Percentiles rank a stretch among this genome's conserved stretches.
phyloP scores from a whole-genome alignment of 2,329 filamentous ascomycete genomes.

The Fusarium anthophilum region DNA sequence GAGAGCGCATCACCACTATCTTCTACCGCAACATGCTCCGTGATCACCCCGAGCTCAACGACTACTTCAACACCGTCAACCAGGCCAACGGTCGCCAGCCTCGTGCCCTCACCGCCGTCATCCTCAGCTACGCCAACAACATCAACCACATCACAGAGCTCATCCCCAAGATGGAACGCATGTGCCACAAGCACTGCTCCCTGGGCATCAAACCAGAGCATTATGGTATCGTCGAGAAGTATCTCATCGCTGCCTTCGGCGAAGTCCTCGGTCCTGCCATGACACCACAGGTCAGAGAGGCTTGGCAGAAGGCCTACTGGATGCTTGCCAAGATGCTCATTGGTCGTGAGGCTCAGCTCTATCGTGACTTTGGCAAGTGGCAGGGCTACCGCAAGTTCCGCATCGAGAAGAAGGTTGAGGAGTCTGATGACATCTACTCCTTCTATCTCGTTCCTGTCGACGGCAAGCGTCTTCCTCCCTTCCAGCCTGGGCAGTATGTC shows the following conservation, averaged over 20 bases:
- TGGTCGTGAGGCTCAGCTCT: conserved; percentile 69
- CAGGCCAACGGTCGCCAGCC: conserved; percentile 50
- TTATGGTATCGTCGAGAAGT: conserved; percentile 75
- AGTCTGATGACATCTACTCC: conserved; percentile 74
- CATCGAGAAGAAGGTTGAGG: conserved; percentile 70
- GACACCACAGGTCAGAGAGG: conserved; percentile 70
- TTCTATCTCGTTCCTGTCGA: conserved; percentile 75
- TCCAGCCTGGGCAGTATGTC: conserved; percentile 77
- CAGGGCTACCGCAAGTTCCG: conserved; percentile 73
- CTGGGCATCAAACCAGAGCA: conserved; percentile 74
- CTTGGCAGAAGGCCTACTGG: conserved; percentile 78
- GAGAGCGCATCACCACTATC: conserved; percentile 72
- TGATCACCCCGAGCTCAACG: conserved; percentile 72
- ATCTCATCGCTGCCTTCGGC: conserved; percentile 73
- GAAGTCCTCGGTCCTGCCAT: conserved; percentile 71
- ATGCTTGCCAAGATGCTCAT: conserved; percentile 79
- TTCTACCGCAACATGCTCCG: conserved; percentile 77
- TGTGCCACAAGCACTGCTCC: conserved; percentile 78
- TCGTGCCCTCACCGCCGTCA: conserved; percentile 51
- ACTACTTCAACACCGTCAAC: conserved; percentile 70
- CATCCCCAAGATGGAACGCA: conserved; percentile 62
- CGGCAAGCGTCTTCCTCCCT: conserved; percentile 66
- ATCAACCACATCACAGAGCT: conserved; percentile 70
- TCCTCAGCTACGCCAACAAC: conserved; percentile 76
- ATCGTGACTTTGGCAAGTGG: conserved; percentile 70